Conservation (phyloP, 116 monocot species). For the Posidonia oceanica region DNA sequence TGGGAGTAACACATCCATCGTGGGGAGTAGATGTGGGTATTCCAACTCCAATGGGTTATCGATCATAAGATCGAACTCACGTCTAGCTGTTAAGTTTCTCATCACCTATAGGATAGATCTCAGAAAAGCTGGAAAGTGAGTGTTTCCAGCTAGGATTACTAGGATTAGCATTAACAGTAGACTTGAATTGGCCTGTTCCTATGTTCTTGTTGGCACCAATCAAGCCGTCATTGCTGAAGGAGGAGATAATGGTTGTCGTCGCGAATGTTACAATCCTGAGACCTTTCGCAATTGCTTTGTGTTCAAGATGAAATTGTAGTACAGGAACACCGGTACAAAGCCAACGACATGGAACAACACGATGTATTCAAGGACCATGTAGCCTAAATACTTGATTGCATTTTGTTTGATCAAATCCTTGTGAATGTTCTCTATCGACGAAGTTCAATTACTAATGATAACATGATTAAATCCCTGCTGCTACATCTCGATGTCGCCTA, state of each 20-base stretch:
- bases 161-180: slow-evolving; percentile 22
- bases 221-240: slow-evolving; percentile 53
- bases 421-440: neutral
- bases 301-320: neutral
- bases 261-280: slow-evolving; percentile 26
- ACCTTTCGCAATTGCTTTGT: slow-evolving; percentile 21
- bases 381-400: neutral
- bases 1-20: neutral
- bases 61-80: neutral
- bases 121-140: slow-evolving; percentile 32
- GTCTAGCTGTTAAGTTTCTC: neutral
- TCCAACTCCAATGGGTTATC: neutral
- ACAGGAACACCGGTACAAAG: neutral
- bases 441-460: neutral
- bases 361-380: slow-evolving; percentile 5
- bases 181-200: slow-evolving; percentile 16
- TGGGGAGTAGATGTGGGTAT: neutral
- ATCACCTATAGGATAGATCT: slow-evolving; percentile 16
- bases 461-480: no score
- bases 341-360: neutral
- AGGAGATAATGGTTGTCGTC: slow-evolving; percentile 25
- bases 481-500: no score
- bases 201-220: slow-evolving; percentile 54
- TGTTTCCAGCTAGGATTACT: slow-evolving; percentile 37
- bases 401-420: neutral